Conservation (phyloP, 1,284 basidiomycete species). For the Pyrrhoderma noxium region DNA sequence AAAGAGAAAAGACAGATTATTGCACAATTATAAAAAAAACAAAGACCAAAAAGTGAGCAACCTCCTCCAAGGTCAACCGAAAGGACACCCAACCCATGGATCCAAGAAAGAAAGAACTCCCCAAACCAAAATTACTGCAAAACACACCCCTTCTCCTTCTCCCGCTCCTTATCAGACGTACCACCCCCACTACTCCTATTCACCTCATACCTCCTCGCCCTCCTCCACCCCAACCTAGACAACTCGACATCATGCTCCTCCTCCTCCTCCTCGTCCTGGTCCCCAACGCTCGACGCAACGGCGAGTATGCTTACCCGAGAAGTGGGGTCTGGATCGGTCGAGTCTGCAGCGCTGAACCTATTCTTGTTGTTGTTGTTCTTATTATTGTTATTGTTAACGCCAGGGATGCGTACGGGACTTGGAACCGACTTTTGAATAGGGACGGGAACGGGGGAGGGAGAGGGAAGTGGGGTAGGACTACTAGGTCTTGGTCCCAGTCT, state of each 20-base stretch:
- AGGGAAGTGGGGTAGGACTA: no score
- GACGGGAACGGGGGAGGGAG: no score
- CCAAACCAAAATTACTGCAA: constrained; percentile 7
- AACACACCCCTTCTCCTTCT: constrained; percentile 11
- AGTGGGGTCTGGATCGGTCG: constrained; percentile 5
- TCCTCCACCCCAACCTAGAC: neutral
- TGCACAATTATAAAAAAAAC: neutral
- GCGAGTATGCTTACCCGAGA: constrained; percentile 8
- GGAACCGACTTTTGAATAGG: no score
- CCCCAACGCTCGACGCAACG: constrained; percentile 8
- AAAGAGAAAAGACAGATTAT: neutral
- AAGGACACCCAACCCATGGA: no score
- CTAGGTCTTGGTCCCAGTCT: constrained; percentile 1
- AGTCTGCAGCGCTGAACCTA: constrained; percentile 11
- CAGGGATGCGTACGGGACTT: no score
- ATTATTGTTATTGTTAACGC: no score
- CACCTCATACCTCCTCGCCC: neutral
- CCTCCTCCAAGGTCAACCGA: no score
- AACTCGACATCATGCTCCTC: neutral
- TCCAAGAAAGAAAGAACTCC: no score
- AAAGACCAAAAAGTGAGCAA: no score
- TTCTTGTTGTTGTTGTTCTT: no score
- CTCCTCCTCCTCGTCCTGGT: constrained; percentile 3
- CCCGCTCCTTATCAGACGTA: constrained; percentile 4
- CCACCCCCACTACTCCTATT: neutral